Evolutionary conservation across 2,329 filamentous ascomycete genomes (phyloP).

Genomic region (Diaporthe sp.): DNA sequence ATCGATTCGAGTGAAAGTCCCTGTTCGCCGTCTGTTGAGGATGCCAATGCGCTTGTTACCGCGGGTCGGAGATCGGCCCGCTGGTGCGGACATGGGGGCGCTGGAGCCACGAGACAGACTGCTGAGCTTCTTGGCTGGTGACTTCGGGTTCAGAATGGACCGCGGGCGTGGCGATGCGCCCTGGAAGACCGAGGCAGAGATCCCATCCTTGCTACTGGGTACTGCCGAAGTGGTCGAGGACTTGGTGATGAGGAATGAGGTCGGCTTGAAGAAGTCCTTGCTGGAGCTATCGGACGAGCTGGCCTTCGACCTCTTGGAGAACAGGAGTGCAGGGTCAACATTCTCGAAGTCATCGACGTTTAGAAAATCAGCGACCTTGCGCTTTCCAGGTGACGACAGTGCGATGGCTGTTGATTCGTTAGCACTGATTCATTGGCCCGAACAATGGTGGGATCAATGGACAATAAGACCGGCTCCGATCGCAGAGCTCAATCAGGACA

Average conservation of each 20-base stretch:
- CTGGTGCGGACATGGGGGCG: conserved; percentile 72
- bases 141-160: conserved; percentile 64
- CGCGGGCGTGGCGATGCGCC: conserved; percentile 54
- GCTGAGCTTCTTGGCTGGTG: conserved; percentile 61
- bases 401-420: conserved; percentile 55
- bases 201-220: conserved; percentile 46
- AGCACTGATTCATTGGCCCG: conserved; percentile 40
- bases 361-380: conserved; percentile 67
- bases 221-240: conserved; percentile 50
- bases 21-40: conserved; percentile 75
- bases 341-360: conserved; percentile 71
- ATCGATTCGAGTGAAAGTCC: conserved; percentile 78
- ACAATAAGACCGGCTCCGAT: neutral
- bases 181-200: conserved; percentile 48
- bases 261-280: conserved; percentile 64
- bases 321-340: conserved; percentile 65
- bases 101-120: conserved; percentile 59
- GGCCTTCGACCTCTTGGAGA: conserved; percentile 71
- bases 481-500: neutral
- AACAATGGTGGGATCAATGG: neutral
- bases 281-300: conserved; percentile 51
- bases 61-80: conserved; percentile 83
- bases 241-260: conserved; percentile 60
- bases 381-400: conserved; percentile 60
- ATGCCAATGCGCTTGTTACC: conserved; percentile 75